Evolutionary conservation across 2,329 filamentous ascomycete genomes (phyloP), one percentile per base, ranked within the genome.

Genomic region (Xylaria multiplex): DNA sequence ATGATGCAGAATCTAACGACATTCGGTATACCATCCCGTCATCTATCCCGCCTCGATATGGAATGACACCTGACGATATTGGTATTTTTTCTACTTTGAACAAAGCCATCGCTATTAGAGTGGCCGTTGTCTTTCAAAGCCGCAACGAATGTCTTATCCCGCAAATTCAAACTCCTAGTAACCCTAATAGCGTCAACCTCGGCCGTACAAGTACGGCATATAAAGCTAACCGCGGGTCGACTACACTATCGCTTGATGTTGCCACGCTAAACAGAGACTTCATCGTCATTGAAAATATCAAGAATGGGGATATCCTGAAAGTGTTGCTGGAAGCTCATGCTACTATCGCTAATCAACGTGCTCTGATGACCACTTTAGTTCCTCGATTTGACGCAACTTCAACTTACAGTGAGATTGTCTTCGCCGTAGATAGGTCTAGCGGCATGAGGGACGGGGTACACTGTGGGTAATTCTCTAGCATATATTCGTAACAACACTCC

Each of bases 11-110:
- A 46, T 37, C 46, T n/a, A 55, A 66, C 45, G 65, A 62, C 52
- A 64, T 37, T 13, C 68, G 65, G 1, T 69, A 66, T 48, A 69
- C 65, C 37, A 66, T 69, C n/a, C 68, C 68, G 11, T 22, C 68
- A 8, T 59, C 19, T n/a, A 68, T 69, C 32, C 62, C 68, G 22
- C 68, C 65, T 55, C 65, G 65, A 22, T 68, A 69, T 40, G 65
- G 65, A 14, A 6, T 35, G 8, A 62, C 46, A 13, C 62, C 62
- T 22, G 3, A 46, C 7, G 24, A 32, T 32, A 27, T 66, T 19
- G 2, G 49, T 27, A 3, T 19, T 22, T 32, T 42, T 16, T 6
- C 46, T 7, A 13, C 13, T 16, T 43, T 64, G 5, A 14, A 14
- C 14, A 32, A n/a, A 9, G 1, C 42, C 35, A n/a, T n/a, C 35